Base-by-base conservation (phyloP, 2,329 filamentous ascomycete genomes). In the Aphanocladium album region DNA sequence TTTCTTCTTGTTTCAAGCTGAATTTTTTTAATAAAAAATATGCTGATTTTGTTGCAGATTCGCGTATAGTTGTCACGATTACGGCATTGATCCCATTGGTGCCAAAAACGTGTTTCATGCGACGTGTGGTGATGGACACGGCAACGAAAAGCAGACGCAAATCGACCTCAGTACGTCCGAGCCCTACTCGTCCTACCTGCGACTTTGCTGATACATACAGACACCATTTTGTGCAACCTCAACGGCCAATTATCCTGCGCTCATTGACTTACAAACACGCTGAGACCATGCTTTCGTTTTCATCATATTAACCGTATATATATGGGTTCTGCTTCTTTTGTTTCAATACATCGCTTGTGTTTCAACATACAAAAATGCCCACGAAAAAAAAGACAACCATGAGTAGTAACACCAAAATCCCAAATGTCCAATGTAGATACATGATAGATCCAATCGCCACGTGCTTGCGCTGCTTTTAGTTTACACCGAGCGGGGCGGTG, bases 281-380 rank as follows among this genome's bases (percentile, higher is more conserved):
- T 5, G 9, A 30, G 30, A 30, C 5, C 30, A 30, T 30, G 30
- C 23, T 43, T 33, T 45, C 23, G 37, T n/a, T 39, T 57, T 37
- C 45, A 43, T 57, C 35, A 57, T 57, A 50, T 57, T 50, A 50
- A 30, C 55, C 46, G 23, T 50, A 30, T 39, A 30, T 39, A 57
- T 27, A 46, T 12, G 30, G 9, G 5, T 11, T 37, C 35, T n/a
- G 25, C 43, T 39, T 49, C 43, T 57, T 53, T 49, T 47, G 39
- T 19, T 51, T 58, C 25, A 43, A 58, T 43, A 58, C 23, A 58
- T 58, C 56, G 46, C 46, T 60, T 47, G 57, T 47, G 30, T 49
- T 62, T 59, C 53, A 50, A 60, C 51, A 45, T 57, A 35, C 57
- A 60, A 52, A 57, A 46, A 25, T 37, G 23, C 21, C 19, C 21